A percentile compares a stretch with the other conserved stretches of the same genome.
Conservation (phyloP, 345 rosid species). For the Brassica rapa region DNA sequence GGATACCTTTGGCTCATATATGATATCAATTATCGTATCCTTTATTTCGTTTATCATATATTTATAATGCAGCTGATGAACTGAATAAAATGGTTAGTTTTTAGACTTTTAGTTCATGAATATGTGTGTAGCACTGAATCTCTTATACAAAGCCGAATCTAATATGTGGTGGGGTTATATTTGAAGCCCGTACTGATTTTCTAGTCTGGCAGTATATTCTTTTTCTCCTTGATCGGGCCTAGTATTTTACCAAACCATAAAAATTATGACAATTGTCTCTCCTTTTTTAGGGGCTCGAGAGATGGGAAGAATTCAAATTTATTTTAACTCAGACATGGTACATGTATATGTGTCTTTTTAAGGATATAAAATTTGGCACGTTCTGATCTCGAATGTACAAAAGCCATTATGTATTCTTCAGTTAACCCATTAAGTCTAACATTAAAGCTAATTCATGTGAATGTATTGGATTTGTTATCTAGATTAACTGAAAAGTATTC, state of each 20-base stretch:
- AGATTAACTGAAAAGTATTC: neutral
- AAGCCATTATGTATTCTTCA: neutral
- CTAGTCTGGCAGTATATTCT: neutral
- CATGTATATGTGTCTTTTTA: neutral
- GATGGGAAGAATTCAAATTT: neutral
- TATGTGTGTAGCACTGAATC: slow-evolving; percentile 20
- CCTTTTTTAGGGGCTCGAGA: slow-evolving; percentile 21
- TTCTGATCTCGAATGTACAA: neutral
- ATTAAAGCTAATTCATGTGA: neutral
- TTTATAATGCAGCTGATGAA: neutral
- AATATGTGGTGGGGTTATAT: neutral
- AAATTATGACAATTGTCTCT: neutral
- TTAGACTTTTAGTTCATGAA: neutral
- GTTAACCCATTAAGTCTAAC: neutral
- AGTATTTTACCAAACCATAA: slow-evolving; percentile 4
- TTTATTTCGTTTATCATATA: neutral
- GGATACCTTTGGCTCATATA: slow-evolving; percentile 22
- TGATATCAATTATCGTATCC: slow-evolving; percentile 10
- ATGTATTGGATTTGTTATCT: neutral
- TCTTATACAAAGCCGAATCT: neutral
- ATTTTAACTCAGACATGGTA: neutral
- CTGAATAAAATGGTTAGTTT: slow-evolving; percentile 17
- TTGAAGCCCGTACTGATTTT: neutral
- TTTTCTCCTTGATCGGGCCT: neutral
- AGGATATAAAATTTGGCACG: neutral